Evolutionary conservation across 176 grass and related monocot species (phyloP).

Genomic region (Thinopyrum elongatum): DNA sequence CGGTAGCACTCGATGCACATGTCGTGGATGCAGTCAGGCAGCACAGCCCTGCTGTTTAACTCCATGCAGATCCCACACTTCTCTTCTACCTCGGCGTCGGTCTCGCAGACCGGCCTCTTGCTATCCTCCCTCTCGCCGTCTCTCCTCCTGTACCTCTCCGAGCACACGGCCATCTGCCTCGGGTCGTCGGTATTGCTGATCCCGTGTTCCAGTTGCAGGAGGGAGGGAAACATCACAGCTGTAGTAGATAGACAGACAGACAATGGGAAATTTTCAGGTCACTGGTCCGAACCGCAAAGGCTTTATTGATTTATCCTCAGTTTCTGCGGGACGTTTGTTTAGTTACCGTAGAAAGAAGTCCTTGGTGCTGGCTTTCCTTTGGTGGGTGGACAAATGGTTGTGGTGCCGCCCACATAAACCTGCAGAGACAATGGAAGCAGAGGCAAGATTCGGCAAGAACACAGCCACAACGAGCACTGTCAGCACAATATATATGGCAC

Average conservation of each 20-base stretch:
- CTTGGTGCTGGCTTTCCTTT: constrained; percentile 80
- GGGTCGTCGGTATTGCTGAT: constrained; percentile 61
- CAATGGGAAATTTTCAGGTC: not conserved
- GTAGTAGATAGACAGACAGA: not conserved
- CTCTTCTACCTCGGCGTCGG: constrained; percentile 62
- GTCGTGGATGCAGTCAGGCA: constrained; percentile 70
- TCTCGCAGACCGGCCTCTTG: constrained; percentile 43
- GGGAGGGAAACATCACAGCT: constrained; percentile 86
- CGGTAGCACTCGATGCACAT: constrained; percentile 80
- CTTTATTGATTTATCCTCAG: too few relatives aligned
- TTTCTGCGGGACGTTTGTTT: too few relatives aligned
- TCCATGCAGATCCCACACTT: constrained; percentile 90
- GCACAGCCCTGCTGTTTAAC: constrained; percentile 67
- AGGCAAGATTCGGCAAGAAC: not conserved
- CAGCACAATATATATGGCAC: not conserved
- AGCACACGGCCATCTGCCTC: constrained; percentile 54
- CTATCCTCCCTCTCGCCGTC: not conserved
- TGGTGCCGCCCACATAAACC: constrained; percentile 89
- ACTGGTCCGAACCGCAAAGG: too few relatives aligned
- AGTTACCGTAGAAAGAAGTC: constrained; percentile 88
- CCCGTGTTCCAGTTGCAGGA: constrained; percentile 67
- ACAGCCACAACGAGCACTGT: not conserved
- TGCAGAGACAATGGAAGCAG: not conserved
- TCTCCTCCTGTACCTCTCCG: constrained; percentile 48
- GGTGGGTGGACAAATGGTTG: constrained; percentile 79